A percentile compares a stretch with the other conserved stretches of the same genome.
phyloP scores from a whole-genome alignment of 345 rosid species.

The Turnera subulata region DNA sequence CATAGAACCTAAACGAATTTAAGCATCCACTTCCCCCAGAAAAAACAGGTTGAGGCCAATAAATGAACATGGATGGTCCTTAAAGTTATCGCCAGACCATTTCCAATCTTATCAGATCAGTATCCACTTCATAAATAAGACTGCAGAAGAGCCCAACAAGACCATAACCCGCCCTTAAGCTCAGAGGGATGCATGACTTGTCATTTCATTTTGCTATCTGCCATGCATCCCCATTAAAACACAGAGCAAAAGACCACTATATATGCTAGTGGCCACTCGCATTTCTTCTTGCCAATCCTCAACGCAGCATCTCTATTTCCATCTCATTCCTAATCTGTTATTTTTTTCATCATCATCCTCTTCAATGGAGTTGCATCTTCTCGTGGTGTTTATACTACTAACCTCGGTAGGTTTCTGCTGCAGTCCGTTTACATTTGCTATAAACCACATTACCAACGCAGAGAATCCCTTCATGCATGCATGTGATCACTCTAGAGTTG shows the following conservation, averaged over 20 bases:
- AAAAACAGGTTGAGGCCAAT: too few species aligned
- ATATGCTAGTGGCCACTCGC: neutral
- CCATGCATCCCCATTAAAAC: neutral
- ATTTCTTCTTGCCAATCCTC: neutral
- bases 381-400: conserved; percentile 1
- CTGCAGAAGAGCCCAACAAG: neutral
- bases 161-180: neutral
- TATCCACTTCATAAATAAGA: conserved; percentile 2
- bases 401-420: conserved; percentile 4
- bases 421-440: neutral
- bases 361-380: conserved; percentile 8
- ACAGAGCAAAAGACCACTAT: neutral
- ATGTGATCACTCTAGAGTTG: neutral
- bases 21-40: too few species aligned
- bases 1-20: too few species aligned
- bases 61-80: too few species aligned
- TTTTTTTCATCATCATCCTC: neutral
- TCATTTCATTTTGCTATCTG: neutral
- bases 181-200: neutral
- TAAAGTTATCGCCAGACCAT: too few species aligned
- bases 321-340: too few species aligned
- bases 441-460: neutral
- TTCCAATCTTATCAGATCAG: neutral
- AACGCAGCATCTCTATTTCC: neutral
- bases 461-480: neutral